Conservation (phyloP, 805 yeast genomes). For the Phaffomyces antillensis region DNA sequence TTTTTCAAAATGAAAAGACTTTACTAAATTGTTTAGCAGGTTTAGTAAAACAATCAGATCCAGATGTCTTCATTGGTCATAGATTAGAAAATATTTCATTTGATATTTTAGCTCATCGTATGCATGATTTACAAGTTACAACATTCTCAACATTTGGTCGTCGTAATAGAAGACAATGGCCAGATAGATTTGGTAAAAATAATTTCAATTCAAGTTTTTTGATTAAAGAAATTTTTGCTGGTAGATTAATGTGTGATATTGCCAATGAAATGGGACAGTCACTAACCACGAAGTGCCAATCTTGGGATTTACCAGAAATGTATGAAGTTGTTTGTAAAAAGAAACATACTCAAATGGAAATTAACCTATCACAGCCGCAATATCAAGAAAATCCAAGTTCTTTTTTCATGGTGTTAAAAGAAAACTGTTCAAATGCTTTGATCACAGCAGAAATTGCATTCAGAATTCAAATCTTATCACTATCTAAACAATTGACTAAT, state of each 20-base stretch:
- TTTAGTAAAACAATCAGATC: slow-evolving; percentile 64
- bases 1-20: slow-evolving; percentile 67
- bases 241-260: slow-evolving; percentile 85
- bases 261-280: slow-evolving; percentile 95
- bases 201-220: slow-evolving; percentile 45
- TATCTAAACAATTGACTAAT: slow-evolving; percentile 85
- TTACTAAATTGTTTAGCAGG: slow-evolving; percentile 71
- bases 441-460: slow-evolving; percentile 76
- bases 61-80: slow-evolving; percentile 89
- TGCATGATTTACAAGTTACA: slow-evolving; percentile 64
- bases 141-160: slow-evolving; percentile 85
- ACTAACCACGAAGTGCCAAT: slow-evolving; percentile 82
- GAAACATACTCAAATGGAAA: slow-evolving; percentile 56
- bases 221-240: slow-evolving; percentile 68
- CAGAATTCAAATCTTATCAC: slow-evolving; percentile 74
- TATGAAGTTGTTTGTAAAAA: slow-evolving; percentile 67
- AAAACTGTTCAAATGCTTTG: slow-evolving; percentile 57
- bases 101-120: slow-evolving; percentile 74
- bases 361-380: slow-evolving; percentile 62
- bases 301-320: slow-evolving; percentile 94
- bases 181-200: slow-evolving; percentile 57
- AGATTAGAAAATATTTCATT: slow-evolving; percentile 70
- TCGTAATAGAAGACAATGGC: slow-evolving; percentile 69
- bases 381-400: slow-evolving; percentile 61
- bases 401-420: slow-evolving; percentile 62